Conservation (phyloP, 331 rosid species). For the Rosa hybrid region DNA sequence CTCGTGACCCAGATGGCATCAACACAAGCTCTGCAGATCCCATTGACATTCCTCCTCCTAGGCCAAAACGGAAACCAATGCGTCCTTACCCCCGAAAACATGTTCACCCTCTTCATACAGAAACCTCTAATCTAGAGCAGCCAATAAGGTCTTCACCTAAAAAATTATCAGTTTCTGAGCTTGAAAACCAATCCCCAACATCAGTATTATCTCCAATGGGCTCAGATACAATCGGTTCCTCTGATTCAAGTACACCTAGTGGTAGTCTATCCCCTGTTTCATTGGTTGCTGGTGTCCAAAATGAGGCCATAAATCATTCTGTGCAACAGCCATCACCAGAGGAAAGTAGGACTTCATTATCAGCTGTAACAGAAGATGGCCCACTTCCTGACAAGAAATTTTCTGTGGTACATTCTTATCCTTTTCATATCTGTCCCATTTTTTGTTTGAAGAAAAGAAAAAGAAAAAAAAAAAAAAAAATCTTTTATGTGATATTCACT, state of each 20-base stretch:
- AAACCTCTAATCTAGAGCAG: conserved; percentile 32
- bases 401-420: conserved; percentile 40
- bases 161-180: conserved; percentile 47
- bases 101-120: conserved; percentile 36
- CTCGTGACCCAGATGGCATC: conserved; percentile 46
- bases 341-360: conserved; percentile 41
- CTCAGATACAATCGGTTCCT: conserved; percentile 50
- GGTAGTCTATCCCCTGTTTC: conserved; percentile 63
- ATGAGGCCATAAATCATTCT: conserved; percentile 22
- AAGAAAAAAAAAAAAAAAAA: no score
- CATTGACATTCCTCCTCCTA: conserved; percentile 84
- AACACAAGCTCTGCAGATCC: conserved; percentile 40
- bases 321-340: conserved; percentile 39
- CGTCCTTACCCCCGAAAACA: conserved; percentile 90
- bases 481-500: not conserved
- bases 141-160: conserved; percentile 48
- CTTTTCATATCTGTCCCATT: conserved; percentile 2
- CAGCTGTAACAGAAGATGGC: conserved; percentile 24
- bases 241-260: conserved; percentile 48
- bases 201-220: conserved; percentile 54
- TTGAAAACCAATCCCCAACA: conserved; percentile 68
- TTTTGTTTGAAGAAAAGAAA: not conserved
- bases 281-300: conserved; percentile 40
- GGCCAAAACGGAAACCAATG: conserved; percentile 79
- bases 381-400: conserved; percentile 32